Evolutionary conservation across 2,329 filamentous ascomycete genomes (phyloP).

Genomic region (Scleromitrula shiraiana): DNA sequence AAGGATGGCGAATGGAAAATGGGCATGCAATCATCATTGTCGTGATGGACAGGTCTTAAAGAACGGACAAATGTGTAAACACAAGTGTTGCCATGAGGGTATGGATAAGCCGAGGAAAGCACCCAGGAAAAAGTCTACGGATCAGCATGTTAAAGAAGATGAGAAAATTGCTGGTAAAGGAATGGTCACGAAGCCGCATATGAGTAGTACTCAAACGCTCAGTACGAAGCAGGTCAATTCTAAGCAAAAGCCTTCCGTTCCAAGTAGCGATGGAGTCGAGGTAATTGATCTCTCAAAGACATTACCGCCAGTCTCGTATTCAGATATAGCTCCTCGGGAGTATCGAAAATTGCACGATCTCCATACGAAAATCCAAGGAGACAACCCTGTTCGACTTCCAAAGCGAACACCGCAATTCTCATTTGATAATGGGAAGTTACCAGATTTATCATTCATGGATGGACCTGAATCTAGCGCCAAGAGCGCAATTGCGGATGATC

Average conservation of each 20-base stretch:
- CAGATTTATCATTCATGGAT: conserved; percentile 19
- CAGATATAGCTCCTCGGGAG: conserved; percentile 18
- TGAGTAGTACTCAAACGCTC: neutral
- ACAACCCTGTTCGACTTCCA: conserved; percentile 17
- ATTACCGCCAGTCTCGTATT: conserved; percentile 12
- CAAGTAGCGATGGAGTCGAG: conserved; percentile 18
- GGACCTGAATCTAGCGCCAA: neutral
- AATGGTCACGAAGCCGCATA: neutral
- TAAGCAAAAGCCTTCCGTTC: neutral
- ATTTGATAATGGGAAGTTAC: conserved; percentile 19
- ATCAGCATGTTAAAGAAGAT: neutral
- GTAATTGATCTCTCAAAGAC: conserved; percentile 23
- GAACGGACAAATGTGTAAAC: conserved; percentile 49
- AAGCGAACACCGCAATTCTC: conserved; percentile 25
- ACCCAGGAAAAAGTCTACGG: conserved; percentile 13
- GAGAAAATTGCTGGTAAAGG: neutral
- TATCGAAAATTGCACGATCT: conserved; percentile 27
- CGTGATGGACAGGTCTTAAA: conserved; percentile 32
- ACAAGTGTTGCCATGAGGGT: conserved; percentile 65
- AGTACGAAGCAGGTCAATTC: neutral
- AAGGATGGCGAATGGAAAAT: conserved; percentile 61
- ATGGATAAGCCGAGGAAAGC: conserved; percentile 48
- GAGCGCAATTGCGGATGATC: conserved; percentile 1
- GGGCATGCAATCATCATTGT: conserved; percentile 66
- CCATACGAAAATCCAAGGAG: conserved; percentile 24